A percentile compares a stretch with the other conserved stretches of the same genome.
Evolutionary conservation across 345 rosid species (phyloP).

Genomic region (Populus tremula): DNA sequence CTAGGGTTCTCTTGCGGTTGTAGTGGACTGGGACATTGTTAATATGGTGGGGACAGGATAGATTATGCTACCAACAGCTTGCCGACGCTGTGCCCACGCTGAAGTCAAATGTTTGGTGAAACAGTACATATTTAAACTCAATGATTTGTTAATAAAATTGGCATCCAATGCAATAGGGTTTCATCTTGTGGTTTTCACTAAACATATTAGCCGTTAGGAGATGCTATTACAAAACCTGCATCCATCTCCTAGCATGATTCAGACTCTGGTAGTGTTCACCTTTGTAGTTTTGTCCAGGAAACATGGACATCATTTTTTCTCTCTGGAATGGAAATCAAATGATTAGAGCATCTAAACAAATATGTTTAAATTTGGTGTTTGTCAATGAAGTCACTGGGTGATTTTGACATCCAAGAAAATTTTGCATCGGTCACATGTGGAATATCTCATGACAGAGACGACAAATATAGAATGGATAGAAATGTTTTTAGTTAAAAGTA

Average conservation of each 20-base stretch:
- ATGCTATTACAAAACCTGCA: background rate
- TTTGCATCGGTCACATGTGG: too few relatives aligned
- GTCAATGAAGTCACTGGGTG: background rate
- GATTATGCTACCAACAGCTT: background rate
- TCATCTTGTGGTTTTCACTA: background rate
- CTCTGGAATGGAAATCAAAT: background rate
- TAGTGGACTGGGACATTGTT: background rate
- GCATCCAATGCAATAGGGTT: background rate
- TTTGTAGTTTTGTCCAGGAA: background rate
- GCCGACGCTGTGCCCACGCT: background rate
- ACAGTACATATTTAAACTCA: background rate
- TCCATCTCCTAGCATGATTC: background rate
- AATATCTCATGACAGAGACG: too few relatives aligned
- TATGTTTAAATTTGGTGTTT: background rate
- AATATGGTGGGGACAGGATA: background rate
- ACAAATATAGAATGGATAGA: too few relatives aligned
- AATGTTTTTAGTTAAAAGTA: too few relatives aligned
- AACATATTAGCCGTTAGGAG: background rate
- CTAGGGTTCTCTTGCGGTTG: background rate
- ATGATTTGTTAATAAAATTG: background rate
- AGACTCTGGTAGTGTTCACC: background rate
- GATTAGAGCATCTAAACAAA: constrained; percentile 1
- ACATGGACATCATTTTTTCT: background rate
- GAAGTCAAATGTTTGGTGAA: constrained; percentile 7
- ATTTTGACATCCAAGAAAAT: background rate